Conservation (phyloP, 805 yeast genomes). For the Torulaspora maleeae region DNA sequence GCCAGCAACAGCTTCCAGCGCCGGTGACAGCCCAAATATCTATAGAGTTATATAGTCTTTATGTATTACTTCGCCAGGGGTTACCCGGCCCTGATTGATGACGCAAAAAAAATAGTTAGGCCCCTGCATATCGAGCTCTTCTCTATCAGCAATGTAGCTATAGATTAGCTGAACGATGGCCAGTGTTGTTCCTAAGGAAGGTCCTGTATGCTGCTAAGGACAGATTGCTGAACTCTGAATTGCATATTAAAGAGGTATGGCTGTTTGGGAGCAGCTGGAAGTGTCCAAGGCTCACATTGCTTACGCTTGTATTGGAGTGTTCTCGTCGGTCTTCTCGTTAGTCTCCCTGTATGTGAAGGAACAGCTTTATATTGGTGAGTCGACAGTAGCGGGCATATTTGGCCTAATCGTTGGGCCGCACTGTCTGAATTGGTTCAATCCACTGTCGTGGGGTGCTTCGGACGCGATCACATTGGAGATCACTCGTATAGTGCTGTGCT, state of each 20-base stretch:
- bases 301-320: slow-evolving; percentile 81
- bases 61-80: slow-evolving; percentile 7
- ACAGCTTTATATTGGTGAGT: slow-evolving; percentile 82
- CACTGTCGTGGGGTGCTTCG: slow-evolving; percentile 78
- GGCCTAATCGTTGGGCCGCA: slow-evolving; percentile 90
- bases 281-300: slow-evolving; percentile 71
- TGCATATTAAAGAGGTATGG: slow-evolving; percentile 4
- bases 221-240: background rate
- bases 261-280: slow-evolving; percentile 34
- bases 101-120: slow-evolving; percentile 3
- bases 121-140: slow-evolving; percentile 3
- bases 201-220: background rate
- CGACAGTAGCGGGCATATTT: slow-evolving; percentile 78
- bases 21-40: too few relatives aligned
- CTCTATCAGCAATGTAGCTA: background rate
- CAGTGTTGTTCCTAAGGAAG: background rate
- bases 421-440: slow-evolving; percentile 77
- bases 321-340: slow-evolving; percentile 73
- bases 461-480: slow-evolving; percentile 80
- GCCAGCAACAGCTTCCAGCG: background rate
- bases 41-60: too few relatives aligned
- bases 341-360: slow-evolving; percentile 81
- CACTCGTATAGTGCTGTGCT: slow-evolving; percentile 73
- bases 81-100: background rate
- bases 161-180: background rate